Conservation (phyloP, 2,329 filamentous ascomycete species). For the Coleophoma crateriformis region DNA sequence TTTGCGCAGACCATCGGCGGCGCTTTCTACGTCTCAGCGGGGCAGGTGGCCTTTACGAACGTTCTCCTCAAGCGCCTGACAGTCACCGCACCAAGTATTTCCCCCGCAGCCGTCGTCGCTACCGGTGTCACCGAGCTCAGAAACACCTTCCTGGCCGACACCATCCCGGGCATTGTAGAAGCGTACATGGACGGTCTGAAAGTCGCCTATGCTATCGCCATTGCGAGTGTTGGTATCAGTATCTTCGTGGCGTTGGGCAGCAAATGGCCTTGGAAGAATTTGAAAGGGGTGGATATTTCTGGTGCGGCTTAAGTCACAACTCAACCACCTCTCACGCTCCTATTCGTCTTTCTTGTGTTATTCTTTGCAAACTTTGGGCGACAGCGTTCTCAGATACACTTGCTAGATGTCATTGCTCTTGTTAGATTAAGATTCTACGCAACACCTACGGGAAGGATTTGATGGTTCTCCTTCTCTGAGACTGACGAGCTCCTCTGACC, state of each 20-base stretch:
- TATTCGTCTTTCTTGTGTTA: background rate
- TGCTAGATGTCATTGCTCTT: no score
- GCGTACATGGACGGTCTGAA: constrained; percentile 62
- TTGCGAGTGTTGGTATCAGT: constrained; percentile 39
- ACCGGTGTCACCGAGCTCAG: constrained; percentile 52
- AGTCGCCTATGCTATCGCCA: constrained; percentile 53
- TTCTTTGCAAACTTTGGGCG: background rate
- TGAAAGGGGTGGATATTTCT: constrained; percentile 18
- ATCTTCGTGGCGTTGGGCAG: constrained; percentile 28
- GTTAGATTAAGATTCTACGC: no score
- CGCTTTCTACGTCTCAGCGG: constrained; percentile 42
- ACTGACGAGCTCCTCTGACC: no score
- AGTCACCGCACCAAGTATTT: constrained; percentile 30
- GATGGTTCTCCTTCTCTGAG: no score
- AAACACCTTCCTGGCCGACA: constrained; percentile 38
- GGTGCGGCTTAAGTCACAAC: constrained; percentile 13
- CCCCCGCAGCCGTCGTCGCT: constrained; percentile 30
- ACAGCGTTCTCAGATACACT: no score
- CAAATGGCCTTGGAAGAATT: constrained; percentile 32
- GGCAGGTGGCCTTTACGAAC: constrained; percentile 42
- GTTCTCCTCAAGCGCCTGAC: constrained; percentile 32
- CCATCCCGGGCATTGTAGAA: constrained; percentile 45
- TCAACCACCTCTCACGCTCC: background rate
- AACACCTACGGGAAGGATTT: no score
- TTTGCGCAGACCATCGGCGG: constrained; percentile 46